These are phyloP conservation scores for Trypanosoma conorhini DNA, from an alignment of 208 protist species.

Conservation along the genomic window DNA sequence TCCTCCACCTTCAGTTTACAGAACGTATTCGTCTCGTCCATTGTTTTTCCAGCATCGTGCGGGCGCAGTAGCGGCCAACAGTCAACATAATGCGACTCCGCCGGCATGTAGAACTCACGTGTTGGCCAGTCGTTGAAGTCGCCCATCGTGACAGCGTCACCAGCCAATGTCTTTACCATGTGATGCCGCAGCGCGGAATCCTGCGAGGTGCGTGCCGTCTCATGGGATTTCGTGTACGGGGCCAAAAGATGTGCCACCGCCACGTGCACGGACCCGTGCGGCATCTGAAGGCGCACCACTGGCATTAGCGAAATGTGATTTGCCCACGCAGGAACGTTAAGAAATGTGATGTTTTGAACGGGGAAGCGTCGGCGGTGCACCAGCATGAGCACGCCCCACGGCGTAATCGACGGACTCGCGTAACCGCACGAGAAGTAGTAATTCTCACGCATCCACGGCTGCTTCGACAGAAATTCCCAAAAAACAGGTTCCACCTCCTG, in stretches of 20 bases:
- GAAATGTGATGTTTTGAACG: constrained; percentile 54
- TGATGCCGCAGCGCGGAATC: constrained; percentile 62
- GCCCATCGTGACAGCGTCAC: constrained; percentile 80
- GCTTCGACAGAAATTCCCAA: constrained; percentile 59
- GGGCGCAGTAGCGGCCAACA: constrained; percentile 83
- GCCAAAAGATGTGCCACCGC: constrained; percentile 77
- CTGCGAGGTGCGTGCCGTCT: constrained; percentile 73
- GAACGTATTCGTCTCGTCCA: constrained; percentile 92
- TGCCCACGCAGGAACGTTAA: constrained; percentile 88
- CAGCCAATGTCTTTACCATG: constrained; percentile 45
- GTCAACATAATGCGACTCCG: constrained; percentile 69
- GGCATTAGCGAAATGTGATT: constrained; percentile 89
- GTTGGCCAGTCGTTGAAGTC: constrained; percentile 93
- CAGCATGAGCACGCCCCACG: constrained; percentile 86
- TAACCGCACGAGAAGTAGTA: constrained; percentile 80
- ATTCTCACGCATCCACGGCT: constrained; percentile 68
- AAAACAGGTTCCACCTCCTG: constrained; percentile 89
- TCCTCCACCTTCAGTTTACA: constrained; percentile 92
- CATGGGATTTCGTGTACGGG: constrained; percentile 74
- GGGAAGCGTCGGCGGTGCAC: constrained; percentile 50
- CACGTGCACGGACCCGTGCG: constrained; percentile 40
- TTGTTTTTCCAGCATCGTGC: constrained; percentile 74
- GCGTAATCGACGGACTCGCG: constrained; percentile 51
- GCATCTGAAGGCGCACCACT: constrained; percentile 49
- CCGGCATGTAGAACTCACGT: constrained; percentile 86